Conservation (phyloP, 2,329 filamentous ascomycete species). For the Lasiodiplodia sp. region DNA sequence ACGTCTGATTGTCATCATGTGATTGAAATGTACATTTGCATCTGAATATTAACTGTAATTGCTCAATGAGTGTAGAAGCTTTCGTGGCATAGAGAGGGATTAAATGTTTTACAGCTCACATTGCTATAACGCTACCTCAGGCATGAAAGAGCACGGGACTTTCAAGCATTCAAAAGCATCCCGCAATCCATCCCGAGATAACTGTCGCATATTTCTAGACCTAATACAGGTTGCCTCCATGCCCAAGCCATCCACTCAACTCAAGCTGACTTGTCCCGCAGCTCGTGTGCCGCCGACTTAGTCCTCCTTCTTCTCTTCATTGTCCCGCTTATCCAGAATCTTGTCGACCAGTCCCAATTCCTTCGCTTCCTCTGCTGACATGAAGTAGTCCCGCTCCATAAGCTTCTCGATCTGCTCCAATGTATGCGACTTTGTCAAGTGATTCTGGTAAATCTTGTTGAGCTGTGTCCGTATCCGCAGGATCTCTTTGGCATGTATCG, state of each 20-base stretch:
- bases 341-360: slow-evolving; percentile 92
- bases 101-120: too few relatives aligned
- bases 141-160: background rate
- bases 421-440: slow-evolving; percentile 80
- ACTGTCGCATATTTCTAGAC: background rate
- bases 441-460: slow-evolving; percentile 87
- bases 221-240: background rate
- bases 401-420: slow-evolving; percentile 87
- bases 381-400: slow-evolving; percentile 97
- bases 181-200: background rate
- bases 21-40: too few relatives aligned
- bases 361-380: slow-evolving; percentile 86
- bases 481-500: slow-evolving; percentile 98
- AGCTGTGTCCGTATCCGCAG: slow-evolving; percentile 82
- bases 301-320: slow-evolving; percentile 41
- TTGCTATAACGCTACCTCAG: background rate
- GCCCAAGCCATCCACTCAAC: background rate
- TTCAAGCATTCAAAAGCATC: background rate
- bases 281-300: background rate
- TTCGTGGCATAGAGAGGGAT: too few relatives aligned
- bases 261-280: background rate
- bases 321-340: slow-evolving; percentile 73
- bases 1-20: too few relatives aligned
- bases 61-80: too few relatives aligned
- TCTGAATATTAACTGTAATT: too few relatives aligned